Conservation (phyloP, 2,329 filamentous ascomycete genomes). For the Tympanopsis confertula region DNA sequence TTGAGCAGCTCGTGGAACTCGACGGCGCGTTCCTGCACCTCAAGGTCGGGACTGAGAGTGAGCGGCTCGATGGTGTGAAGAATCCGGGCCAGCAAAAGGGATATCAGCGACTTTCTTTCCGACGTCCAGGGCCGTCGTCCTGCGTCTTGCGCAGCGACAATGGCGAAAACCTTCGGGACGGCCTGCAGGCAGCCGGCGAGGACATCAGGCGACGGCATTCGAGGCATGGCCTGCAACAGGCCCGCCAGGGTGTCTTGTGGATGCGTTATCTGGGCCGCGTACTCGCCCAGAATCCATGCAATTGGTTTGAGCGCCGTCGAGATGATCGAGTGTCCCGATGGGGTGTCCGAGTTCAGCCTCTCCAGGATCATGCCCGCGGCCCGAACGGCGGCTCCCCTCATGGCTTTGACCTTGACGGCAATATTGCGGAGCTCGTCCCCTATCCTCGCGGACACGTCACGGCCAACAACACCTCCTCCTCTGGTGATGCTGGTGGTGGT, state of each 20-base stretch:
- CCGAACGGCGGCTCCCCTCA: constrained; percentile 68
- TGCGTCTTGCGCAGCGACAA: constrained; percentile 52
- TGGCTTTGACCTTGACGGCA: constrained; percentile 77
- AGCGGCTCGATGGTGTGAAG: constrained; percentile 73
- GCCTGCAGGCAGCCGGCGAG: constrained; percentile 76
- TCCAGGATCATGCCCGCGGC: constrained; percentile 69
- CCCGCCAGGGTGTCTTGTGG: constrained; percentile 64
- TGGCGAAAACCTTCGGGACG: constrained; percentile 71
- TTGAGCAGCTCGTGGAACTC: constrained; percentile 86
- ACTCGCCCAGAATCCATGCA: constrained; percentile 84
- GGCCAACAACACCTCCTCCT: constrained; percentile 13
- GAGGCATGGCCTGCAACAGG: constrained; percentile 55
- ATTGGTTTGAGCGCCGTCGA: constrained; percentile 63
- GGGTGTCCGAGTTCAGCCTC: constrained; percentile 38
- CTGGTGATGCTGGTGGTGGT: constrained; percentile 14
- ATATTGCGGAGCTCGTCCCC: constrained; percentile 81
- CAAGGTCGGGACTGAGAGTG: constrained; percentile 70
- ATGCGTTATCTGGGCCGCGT: constrained; percentile 57
- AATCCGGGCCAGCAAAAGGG: constrained; percentile 69
- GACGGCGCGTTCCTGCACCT: constrained; percentile 88
- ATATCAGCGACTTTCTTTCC: constrained; percentile 62
- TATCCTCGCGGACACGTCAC: constrained; percentile 56
- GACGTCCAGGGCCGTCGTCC: constrained; percentile 56
- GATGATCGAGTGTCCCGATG: constrained; percentile 41
- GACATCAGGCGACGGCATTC: constrained; percentile 47